Evolutionary conservation across 2,329 filamentous ascomycete genomes (phyloP), one percentile per base, ranked within the genome.

Genomic region (Didymella pinodella): DNA sequence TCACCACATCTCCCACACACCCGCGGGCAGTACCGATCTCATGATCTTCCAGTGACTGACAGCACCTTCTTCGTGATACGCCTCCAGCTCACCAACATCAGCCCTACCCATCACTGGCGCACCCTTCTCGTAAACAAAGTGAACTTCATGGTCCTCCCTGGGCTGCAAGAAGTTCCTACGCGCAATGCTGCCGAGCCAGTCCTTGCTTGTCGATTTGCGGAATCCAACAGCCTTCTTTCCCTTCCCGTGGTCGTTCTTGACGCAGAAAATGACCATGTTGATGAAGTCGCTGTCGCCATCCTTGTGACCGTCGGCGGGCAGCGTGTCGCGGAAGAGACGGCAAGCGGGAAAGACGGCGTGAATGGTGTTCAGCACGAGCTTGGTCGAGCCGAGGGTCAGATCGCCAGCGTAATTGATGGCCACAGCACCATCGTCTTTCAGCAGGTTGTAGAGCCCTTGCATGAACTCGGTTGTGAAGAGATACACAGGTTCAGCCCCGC

Each of bases 381-480:
- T 86, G 12, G 94, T 90, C 0, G 92, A 86, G 3, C 91, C 90
- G 26, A 94, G 84, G 16, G 84, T 80, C 53, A 98, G 85, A 75
- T 98, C 93, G 50, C 93, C 95, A 5, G 95, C 95, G 76, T 97
- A 99, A 80, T 98, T 99, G 75, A 99, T 95, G 6, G 93, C 94
- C 69, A 97, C 89, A 14, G 91, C 89, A 41, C 95, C 95, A 50
- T 91, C 85, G 0, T 89, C 86, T 63, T 87, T 90, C 45, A 99
- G 82, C 7, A 98, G 84, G 4, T 83, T 76, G 64, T 86, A 81
- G 1, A 99, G 82, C 5, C 89, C 87, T 51, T 85, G 78, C 43
- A 99, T 79, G 70, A 99, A 98, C 67, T 95, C 90, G 5, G 88
- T 77, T 0, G 93, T 98, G 78, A 99, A 99, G 7, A 99, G 86